Evolutionary conservation across 169 alveolate genomes (phyloP), one percentile per base, ranked within the genome.

Genomic region (Cryptosporidium ubiquitum): DNA sequence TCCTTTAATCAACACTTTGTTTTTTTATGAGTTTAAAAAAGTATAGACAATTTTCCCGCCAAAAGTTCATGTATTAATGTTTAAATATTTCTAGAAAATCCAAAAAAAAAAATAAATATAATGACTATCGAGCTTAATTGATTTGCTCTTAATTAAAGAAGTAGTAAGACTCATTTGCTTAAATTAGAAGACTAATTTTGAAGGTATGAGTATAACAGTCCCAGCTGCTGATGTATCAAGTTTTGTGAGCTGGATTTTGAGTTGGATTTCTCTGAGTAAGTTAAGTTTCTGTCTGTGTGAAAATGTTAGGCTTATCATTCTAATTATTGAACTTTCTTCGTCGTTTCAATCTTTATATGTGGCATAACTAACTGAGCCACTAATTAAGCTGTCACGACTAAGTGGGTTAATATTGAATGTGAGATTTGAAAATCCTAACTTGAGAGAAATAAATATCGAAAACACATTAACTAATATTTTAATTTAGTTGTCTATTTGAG

Each of bases 191-290:
- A 20, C 60, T 0, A 14, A 16, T 7, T 42, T 44, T 12, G 23
- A 31, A 33, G 57, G 57, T 31, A 73, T 73, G 85, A 73, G 85
- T 37, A 42, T 73, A 39, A 73, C 61, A 20, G 85, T 73, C 4
- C 75, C 89, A 20, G 89, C 73, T 23, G 75, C 73, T 0, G 89
- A 79, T 35, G 64, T 79, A 2, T 79, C 89, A 5, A 79, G 89
- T 35, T 79, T 79, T 64, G 89, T 79, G 14, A 79, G 75, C 39
- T 79, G 89, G 89, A 79, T 79, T 35, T 39, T 79, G 44, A 79
- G 89, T 64, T 79, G 89, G 89, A 61, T 79, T 29, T 58, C 89
- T 26, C 37, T 79, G 2, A 51, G 89, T 79, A 64, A 61, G 89
- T 79, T 40, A 4, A 9, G n/a, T 18, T 7, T 55, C n/a, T 20